Evolutionary conservation across 2,329 filamentous ascomycete genomes (phyloP), one percentile per base, ranked within the genome.

Genomic region (Fragosphaeria purpurea): DNA sequence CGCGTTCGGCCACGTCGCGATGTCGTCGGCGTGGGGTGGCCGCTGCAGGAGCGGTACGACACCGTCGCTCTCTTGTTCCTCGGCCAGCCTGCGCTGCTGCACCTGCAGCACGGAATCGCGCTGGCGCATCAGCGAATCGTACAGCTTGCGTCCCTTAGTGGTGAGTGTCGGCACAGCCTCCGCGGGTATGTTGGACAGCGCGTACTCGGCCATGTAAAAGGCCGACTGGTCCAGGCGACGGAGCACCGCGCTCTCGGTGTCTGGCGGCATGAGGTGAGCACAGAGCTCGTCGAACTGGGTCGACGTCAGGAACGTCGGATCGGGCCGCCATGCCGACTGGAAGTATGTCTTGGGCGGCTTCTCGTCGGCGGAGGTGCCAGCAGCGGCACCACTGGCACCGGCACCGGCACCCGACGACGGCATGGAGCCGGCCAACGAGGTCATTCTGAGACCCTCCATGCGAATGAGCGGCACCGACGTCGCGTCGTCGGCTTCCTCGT

Each of bases 371-470:
- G 22, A 22, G 22, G 22, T 22, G 22, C 22, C 22, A 22, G 22
- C 22, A 22, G 22, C 22, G 22, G 22, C 22, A 22, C 22, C 22
- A 22, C 22, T 3, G 22, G 22, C 22, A 22, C 22, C 22, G 39
- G 10, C 12, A 5, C 22, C 31, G 37, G 22, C 37, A 6, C 40
- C 47, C 5, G 45, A 32, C 5, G 45, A 32, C 2, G 47, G 40
- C 50, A 57, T 54, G 40, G 42, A 50, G 4, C 55, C 55, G 2
- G 52, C 54, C 22, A 57, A 50, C 5, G 54, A 56, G 2, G 55
- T 54, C 55, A 57, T 57, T 38, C 54, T 52, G 33, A 57, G 41
- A 35, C 54, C 55, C 6, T 53, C 52, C 54, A 57, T 57, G 43
- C 50, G 52, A 30, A 57, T 56, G 4, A 53, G 50, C 1, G 54